phyloP scores from a whole-genome alignment of 2,329 filamentous ascomycete species.

The Aotearoamyces nothofagi region DNA sequence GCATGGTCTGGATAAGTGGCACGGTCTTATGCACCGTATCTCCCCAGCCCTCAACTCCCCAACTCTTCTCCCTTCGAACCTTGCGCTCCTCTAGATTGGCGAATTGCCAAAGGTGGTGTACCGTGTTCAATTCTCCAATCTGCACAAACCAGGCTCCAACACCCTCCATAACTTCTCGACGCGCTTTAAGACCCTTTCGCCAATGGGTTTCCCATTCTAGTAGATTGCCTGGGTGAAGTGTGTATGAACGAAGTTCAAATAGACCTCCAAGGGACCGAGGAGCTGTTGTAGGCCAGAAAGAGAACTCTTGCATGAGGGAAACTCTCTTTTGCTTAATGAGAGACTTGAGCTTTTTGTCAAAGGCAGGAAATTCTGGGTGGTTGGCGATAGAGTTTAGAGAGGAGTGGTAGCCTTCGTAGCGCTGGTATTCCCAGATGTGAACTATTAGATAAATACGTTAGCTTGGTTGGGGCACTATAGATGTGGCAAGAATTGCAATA shows the following conservation, averaged over 20 bases:
- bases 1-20: conserved; percentile 91
- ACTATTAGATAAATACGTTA: conserved; percentile 38
- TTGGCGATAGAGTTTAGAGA: conserved; percentile 73
- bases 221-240: conserved; percentile 84
- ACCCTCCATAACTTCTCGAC: conserved; percentile 95
- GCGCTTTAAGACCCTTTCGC: conserved; percentile 78
- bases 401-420: conserved; percentile 88
- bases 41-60: conserved; percentile 88
- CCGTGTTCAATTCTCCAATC: conserved; percentile 92
- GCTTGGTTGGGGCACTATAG: background rate
- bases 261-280: conserved; percentile 81
- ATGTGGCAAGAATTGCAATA: background rate
- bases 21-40: conserved; percentile 98
- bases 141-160: conserved; percentile 98
- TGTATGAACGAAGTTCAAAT: conserved; percentile 95
- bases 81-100: conserved; percentile 91
- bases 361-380: conserved; percentile 71
- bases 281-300: conserved; percentile 93
- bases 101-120: conserved; percentile 98
- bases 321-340: conserved; percentile 73
- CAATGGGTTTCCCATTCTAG: conserved; percentile 99
- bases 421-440: conserved; percentile 99
- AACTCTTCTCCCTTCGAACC: conserved; percentile 80
- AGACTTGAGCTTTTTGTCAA: conserved; percentile 72
- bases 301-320: conserved; percentile 98